Percentiles rank a stretch among this genome's conserved stretches.
Evolutionary conservation across 2,329 filamentous ascomycete species (phyloP).

Genomic region (Laburnicola sp.): DNA sequence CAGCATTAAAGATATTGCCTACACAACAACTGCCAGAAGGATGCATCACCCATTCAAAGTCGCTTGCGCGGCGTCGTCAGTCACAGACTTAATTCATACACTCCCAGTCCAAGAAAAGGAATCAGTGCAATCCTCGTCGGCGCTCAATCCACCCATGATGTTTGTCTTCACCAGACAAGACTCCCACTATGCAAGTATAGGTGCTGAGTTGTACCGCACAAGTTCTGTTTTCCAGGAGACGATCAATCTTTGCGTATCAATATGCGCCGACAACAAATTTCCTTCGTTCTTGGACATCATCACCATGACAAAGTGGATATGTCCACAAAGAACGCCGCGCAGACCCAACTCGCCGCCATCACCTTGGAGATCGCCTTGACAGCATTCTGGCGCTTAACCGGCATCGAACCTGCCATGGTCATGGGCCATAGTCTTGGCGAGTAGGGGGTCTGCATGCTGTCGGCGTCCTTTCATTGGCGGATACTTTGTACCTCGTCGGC

Average conservation of each 20-base stretch:
- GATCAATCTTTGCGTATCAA: conserved; percentile 1
- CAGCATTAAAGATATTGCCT: conserved; percentile 14
- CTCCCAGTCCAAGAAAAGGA: conserved; percentile 40
- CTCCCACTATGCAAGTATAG: conserved; percentile 20
- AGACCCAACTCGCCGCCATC: conserved; percentile 21
- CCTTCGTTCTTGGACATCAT: conserved; percentile 10
- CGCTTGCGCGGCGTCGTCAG: conserved; percentile 1
- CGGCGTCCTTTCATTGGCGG: conserved; percentile 37
- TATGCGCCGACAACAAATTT: conserved; percentile 1
- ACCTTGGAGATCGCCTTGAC: conserved; percentile 44
- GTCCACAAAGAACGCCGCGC: neutral
- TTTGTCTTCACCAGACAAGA: conserved; percentile 48
- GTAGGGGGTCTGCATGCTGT: conserved; percentile 44
- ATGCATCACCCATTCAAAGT: conserved; percentile 18
- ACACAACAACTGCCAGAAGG: conserved; percentile 24
- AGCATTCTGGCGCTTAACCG: conserved; percentile 8
- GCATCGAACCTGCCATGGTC: conserved; percentile 14
- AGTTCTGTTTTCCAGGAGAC: conserved; percentile 25
- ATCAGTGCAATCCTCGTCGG: conserved; percentile 27
- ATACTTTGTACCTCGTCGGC: conserved; percentile 42
- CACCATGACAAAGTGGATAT: neutral
- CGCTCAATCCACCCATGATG: conserved; percentile 9
- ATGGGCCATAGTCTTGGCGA: conserved; percentile 42
- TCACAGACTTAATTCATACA: conserved; percentile 7
- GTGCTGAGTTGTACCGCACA: conserved; percentile 15